Evolutionary conservation across 352 stramenopile species (phyloP).

Genomic region (Phytophthora pini): DNA sequence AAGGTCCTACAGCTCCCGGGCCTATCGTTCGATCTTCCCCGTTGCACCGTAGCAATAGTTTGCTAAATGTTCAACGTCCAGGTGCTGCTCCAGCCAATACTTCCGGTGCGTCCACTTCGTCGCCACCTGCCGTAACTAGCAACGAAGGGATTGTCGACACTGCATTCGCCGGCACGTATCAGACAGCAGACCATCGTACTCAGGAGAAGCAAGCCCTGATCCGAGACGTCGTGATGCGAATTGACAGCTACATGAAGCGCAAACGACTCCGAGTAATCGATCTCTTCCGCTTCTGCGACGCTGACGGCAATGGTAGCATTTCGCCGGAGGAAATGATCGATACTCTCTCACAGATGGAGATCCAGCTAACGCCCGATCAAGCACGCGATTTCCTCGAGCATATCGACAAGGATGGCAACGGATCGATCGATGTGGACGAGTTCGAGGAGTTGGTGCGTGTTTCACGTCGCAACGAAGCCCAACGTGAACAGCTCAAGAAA

Average conservation of each 20-base stretch:
- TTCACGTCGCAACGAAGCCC: conserved; percentile 67
- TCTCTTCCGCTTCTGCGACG: conserved; percentile 87
- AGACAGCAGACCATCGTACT: conserved; percentile 69
- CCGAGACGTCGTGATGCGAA: conserved; percentile 77
- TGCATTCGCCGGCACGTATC: conserved; percentile 62
- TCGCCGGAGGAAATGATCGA: conserved; percentile 84
- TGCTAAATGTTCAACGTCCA: conserved; percentile 10
- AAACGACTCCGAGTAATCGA: conserved; percentile 87
- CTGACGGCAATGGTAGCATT: conserved; percentile 81
- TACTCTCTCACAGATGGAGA: conserved; percentile 86
- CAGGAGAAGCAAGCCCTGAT: conserved; percentile 78
- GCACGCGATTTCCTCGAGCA: conserved; percentile 74
- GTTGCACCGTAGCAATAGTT: conserved; percentile 29
- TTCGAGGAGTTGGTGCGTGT: conserved; percentile 86
- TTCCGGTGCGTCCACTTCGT: conserved; percentile 8
- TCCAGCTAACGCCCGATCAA: conserved; percentile 73
- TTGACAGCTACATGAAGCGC: conserved; percentile 86
- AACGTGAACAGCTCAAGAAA: conserved; percentile 77
- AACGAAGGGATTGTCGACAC: conserved; percentile 34
- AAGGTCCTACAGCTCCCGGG: neutral
- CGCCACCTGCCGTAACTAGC: conserved; percentile 6
- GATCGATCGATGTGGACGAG: conserved; percentile 86
- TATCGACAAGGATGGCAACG: conserved; percentile 86
- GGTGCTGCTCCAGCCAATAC: neutral
- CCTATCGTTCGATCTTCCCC: neutral